Evolutionary conservation across 306 rosid species (phyloP).

Genomic region (Acacia crassicarpa): DNA sequence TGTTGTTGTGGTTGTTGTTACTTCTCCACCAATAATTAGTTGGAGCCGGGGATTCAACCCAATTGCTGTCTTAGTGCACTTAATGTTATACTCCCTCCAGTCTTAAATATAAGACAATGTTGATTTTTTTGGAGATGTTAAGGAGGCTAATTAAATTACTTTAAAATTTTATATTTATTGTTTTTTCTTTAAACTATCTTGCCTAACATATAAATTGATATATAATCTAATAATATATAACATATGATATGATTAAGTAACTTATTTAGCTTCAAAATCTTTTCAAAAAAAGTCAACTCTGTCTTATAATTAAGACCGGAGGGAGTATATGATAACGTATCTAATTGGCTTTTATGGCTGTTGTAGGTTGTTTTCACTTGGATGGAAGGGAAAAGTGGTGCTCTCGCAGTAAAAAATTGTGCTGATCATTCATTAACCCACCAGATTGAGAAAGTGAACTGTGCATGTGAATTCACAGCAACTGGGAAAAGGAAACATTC

Average conservation of each 20-base stretch:
- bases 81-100: neutral
- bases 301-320: too few relatives aligned
- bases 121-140: too few relatives aligned
- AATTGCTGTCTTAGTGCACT: neutral
- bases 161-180: too few relatives aligned
- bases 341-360: conserved; percentile 33
- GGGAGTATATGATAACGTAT: conserved; percentile 14
- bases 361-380: conserved; percentile 89
- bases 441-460: conserved; percentile 46
- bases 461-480: conserved; percentile 62
- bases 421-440: conserved; percentile 46
- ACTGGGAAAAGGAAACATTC: conserved; percentile 83
- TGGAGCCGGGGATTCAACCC: conserved; percentile 25
- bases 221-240: too few relatives aligned
- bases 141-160: too few relatives aligned
- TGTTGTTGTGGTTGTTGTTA: neutral
- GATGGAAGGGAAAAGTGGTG: conserved; percentile 71
- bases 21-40: neutral
- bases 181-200: too few relatives aligned
- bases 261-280: too few relatives aligned
- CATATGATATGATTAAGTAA: too few relatives aligned
- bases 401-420: conserved; percentile 35
- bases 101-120: too few relatives aligned
- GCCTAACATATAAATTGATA: too few relatives aligned
- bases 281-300: too few relatives aligned